Conservation (phyloP, 331 rosid genomes). For the Malus hybrid region DNA sequence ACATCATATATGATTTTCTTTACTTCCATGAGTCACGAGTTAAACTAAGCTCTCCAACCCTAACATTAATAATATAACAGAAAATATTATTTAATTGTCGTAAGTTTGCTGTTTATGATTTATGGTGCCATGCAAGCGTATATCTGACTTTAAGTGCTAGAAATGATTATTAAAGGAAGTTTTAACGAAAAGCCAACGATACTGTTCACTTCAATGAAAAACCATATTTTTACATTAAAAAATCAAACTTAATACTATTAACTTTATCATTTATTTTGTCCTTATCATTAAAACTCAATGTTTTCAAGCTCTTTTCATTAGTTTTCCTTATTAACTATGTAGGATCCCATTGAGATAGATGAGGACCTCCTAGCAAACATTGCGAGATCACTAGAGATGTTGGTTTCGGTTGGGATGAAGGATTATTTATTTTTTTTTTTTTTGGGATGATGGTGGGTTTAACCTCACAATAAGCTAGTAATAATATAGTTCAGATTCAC, state of each 20-base stretch:
- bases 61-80: neutral
- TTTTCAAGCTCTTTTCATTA: no score
- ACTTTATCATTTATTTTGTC: no score
- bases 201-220: no score
- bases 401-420: conserved; percentile 53
- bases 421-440: no score
- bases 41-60: neutral
- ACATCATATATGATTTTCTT: neutral
- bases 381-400: conserved; percentile 71
- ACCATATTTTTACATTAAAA: no score
- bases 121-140: neutral
- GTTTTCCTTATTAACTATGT: conserved; percentile 14
- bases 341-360: conserved; percentile 60
- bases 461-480: no score
- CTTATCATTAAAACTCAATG: no score
- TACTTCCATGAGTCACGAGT: neutral
- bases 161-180: neutral
- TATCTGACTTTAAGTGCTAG: neutral
- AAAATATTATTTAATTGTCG: neutral
- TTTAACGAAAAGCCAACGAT: no score
- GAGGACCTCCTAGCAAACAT: conserved; percentile 48
- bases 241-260: no score
- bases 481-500: no score
- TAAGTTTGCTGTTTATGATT: neutral
- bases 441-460: no score